Conservation (phyloP, 192 early-diverging fungal species). For the Cetraspora pellucida region DNA sequence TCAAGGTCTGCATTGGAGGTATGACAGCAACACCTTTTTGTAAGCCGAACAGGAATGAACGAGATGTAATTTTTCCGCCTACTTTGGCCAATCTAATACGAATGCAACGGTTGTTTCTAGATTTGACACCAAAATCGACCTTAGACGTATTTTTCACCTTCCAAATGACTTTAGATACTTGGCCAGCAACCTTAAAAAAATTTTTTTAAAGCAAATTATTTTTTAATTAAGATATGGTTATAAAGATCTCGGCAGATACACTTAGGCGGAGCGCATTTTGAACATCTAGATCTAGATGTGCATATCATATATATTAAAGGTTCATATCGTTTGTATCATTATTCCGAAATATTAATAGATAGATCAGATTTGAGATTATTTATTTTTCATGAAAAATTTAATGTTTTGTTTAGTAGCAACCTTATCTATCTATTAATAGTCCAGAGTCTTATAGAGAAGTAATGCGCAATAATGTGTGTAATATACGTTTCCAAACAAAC, state of each 20-base stretch:
- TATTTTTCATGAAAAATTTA: too few relatives aligned
- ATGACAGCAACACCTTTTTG: slow-evolving; percentile 19
- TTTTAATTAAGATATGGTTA: neutral
- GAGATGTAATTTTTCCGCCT: neutral
- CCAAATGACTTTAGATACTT: slow-evolving; percentile 23
- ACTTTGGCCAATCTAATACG: slow-evolving; percentile 20
- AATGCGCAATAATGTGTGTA: neutral
- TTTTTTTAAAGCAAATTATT: too few relatives aligned
- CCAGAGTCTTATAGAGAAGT: neutral
- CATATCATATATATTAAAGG: too few relatives aligned
- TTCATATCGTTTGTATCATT: neutral
- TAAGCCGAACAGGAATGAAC: slow-evolving; percentile 19
- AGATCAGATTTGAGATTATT: too few relatives aligned
- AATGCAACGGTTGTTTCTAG: slow-evolving; percentile 22
- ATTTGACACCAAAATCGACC: slow-evolving; percentile 19
- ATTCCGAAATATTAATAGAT: neutral
- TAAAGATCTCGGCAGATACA: neutral
- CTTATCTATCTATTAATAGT: neutral
- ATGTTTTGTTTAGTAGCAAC: too few relatives aligned
- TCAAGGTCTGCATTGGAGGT: slow-evolving; percentile 26
- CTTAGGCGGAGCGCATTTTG: neutral
- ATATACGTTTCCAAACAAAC: neutral
- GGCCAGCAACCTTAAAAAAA: slow-evolving; percentile 27
- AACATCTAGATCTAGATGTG: too few relatives aligned
- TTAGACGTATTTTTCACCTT: slow-evolving; percentile 21